These are phyloP conservation scores for Spinacia oleracea DNA, from an alignment of 179 eudicot genomes.

Conservation along the genomic window DNA sequence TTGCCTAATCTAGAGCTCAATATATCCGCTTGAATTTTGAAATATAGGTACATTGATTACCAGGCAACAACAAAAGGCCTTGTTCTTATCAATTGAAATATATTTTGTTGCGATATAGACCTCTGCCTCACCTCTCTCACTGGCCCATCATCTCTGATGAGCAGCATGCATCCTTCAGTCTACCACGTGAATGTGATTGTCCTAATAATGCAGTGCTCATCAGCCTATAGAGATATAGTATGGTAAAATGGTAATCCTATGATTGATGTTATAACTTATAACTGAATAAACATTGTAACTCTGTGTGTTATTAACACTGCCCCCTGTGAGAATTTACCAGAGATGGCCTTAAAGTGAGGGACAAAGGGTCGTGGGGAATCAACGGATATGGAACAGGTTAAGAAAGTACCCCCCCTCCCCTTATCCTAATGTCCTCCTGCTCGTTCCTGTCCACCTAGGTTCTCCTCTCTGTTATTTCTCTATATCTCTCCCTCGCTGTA, in stretches of 20 bases:
- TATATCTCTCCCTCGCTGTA: background rate
- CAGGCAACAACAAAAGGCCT: background rate
- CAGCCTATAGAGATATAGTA: background rate
- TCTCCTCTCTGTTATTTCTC: too few species aligned
- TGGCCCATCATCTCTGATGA: background rate
- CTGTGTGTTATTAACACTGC: background rate
- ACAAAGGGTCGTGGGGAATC: background rate
- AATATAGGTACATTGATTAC: background rate
- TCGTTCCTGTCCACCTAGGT: background rate
- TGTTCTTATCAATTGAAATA: background rate
- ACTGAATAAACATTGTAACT: background rate
- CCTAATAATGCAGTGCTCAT: background rate
- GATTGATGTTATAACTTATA: background rate
- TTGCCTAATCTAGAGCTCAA: background rate
- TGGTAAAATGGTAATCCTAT: background rate
- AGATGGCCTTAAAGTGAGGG: background rate
- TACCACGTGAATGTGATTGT: background rate
- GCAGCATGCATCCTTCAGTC: background rate
- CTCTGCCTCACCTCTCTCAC: background rate
- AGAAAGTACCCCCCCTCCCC: background rate
- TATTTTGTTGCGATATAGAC: background rate
- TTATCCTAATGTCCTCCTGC: background rate
- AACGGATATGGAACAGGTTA: background rate
- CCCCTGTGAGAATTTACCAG: background rate
- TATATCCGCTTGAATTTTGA: background rate